Base-by-base conservation (phyloP, 2,329 filamentous ascomycete species). In the Rhynchosporium graminicola region DNA sequence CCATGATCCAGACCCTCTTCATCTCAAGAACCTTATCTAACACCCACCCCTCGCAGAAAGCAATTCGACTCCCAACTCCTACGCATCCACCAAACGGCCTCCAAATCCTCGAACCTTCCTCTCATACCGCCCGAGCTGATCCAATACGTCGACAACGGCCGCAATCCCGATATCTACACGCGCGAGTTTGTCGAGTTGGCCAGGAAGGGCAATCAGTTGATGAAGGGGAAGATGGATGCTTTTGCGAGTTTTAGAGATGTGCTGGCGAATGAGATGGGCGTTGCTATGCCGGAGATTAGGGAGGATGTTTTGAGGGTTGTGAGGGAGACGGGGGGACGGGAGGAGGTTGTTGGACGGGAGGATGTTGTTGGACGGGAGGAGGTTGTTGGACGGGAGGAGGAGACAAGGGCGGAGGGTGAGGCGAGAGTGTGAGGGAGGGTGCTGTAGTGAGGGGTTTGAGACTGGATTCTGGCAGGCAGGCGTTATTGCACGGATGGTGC, bases 151-250 rank as follows among this genome's bases (percentile, higher is more conserved):
- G 87, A 90, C 74, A 84, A 85, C 72, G 87, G 87, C 50, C 85
- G 87, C 57, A 90, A 90, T 77, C 87, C 87, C 2, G 87, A 90
- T 76, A 89, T 90, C 69, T 90, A 90, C 79, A 90, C 87, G 60
- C 81, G 87, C 71, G 87, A 90, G 77, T 89, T 90, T 70, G 86
- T 89, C 71, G 87, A 90, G 82, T 79, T 87, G 58, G 86, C 87
- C 29, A 78, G 86, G 60, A 79, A 86, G 52, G 80, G 82, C 46
- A 90, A 90, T 77, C 87, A 89, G 79, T 77, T 87, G 65, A 81
- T 87, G 78, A 80, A 82, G 69, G 87, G 87, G 60, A 89, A 89
- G 78, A 79, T 81, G 75, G 74, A 76, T 69, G 87, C 86, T 42
- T 90, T 89, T 72, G 79, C 74, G 10, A 69, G 75, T 36, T 88